Conservation (phyloP, 352 stramenopile species). For the Phytopythium delawarense region DNA sequence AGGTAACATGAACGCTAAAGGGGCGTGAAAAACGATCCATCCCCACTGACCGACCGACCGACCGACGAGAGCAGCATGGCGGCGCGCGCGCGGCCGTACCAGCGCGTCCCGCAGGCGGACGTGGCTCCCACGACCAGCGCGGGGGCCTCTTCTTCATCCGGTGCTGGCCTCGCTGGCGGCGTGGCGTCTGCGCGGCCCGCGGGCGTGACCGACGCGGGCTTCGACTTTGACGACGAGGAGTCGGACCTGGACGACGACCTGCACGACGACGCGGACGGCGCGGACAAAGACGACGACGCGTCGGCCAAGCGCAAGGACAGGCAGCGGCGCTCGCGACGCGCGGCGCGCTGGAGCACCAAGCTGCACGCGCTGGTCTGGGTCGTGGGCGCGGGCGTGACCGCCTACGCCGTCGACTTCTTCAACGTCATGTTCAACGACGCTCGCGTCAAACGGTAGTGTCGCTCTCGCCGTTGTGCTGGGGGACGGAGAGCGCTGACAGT, state of each 20-base stretch:
- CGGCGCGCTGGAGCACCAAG: conserved; percentile 61
- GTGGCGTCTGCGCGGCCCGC: not conserved
- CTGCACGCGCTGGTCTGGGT: conserved; percentile 78
- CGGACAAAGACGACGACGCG: conserved; percentile 30
- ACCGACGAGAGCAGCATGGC: conserved; percentile 14
- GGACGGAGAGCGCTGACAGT: not conserved
- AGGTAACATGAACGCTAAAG: not conserved
- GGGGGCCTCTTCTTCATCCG: not conserved
- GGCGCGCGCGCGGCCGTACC: conserved; percentile 25
- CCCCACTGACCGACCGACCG: too few species aligned
- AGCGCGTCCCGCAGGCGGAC: conserved; percentile 50
- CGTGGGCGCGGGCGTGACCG: conserved; percentile 35
- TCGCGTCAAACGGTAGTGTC: conserved; percentile 41
- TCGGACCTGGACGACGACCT: conserved; percentile 13
- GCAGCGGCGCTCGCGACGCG: conserved; percentile 33
- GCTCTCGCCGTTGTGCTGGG: not conserved
- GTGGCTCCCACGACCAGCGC: conserved; percentile 4
- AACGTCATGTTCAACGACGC: conserved; percentile 60
- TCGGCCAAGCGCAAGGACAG: conserved; percentile 19
- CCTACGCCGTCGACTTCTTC: conserved; percentile 72
- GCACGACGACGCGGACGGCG: conserved; percentile 22
- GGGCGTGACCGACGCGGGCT: conserved; percentile 3
- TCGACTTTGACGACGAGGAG: conserved; percentile 28
- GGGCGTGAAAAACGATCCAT: too few species aligned
- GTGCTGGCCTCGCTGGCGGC: not conserved